A percentile compares a stretch with the other conserved stretches of the same genome.
Conservation (phyloP, 768 basidiomycete species). For the Dictyophora rubrovolvata region DNA sequence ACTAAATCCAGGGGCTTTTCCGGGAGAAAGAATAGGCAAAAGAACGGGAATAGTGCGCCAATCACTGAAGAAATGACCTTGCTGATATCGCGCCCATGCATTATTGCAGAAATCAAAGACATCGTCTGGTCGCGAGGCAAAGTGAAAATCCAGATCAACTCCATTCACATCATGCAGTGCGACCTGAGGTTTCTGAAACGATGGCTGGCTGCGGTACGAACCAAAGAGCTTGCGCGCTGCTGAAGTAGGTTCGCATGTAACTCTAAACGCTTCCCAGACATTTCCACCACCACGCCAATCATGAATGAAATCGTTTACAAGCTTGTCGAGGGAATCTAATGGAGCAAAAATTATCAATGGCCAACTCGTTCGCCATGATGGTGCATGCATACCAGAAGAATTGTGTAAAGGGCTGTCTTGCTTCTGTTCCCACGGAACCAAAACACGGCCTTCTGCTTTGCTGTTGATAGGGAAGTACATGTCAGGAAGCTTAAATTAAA, state of each 20-base stretch:
- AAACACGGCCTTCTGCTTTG: conserved; percentile 85
- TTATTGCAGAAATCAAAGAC: conserved; percentile 67
- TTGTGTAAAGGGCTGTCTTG: conserved; percentile 32
- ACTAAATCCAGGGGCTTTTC: conserved; percentile 72
- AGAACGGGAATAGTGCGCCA: conserved; percentile 81
- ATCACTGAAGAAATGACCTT: conserved; percentile 97
- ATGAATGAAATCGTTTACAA: conserved; percentile 57
- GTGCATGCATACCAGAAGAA: conserved; percentile 20
- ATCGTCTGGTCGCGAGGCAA: conserved; percentile 51
- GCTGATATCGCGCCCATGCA: conserved; percentile 76
- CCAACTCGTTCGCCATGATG: neutral
- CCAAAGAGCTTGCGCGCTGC: conserved; percentile 77
- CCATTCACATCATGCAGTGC: conserved; percentile 20
- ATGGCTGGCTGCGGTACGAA: conserved; percentile 49
- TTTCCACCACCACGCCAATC: conserved; percentile 80
- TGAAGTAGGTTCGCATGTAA: conserved; percentile 75
- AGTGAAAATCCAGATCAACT: conserved; percentile 46
- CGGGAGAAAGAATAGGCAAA: conserved; percentile 93
- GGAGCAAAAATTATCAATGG: neutral
- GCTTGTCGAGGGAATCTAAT: conserved; percentile 43
- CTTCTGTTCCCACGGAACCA: conserved; percentile 89
- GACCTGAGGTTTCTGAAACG: conserved; percentile 1
- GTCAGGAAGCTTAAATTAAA: conserved; percentile 60
- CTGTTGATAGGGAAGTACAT: conserved; percentile 93
- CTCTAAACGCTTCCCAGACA: conserved; percentile 91